A percentile compares a stretch with the other conserved stretches of the same genome.
Conservation (phyloP, 768 basidiomycete genomes). For the Leccinum arenicola region DNA sequence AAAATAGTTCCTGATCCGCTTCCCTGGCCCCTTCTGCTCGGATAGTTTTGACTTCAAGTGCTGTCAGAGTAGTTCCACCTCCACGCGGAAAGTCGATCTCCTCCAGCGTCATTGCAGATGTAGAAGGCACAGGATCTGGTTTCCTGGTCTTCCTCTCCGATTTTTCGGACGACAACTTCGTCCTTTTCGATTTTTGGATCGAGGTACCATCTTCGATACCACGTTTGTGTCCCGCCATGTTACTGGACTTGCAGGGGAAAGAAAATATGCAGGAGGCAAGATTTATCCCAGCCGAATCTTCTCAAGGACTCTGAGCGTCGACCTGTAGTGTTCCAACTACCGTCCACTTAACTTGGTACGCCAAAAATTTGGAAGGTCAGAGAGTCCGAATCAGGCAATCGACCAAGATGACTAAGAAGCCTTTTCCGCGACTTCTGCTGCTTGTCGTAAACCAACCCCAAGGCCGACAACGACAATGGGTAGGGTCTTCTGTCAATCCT, state of each 20-base stretch:
- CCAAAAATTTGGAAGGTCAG: neutral
- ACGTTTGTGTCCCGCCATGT: conserved; percentile 58
- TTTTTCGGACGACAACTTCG: conserved; percentile 41
- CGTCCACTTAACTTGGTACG: too few relatives aligned
- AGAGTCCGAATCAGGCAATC: conserved; percentile 15
- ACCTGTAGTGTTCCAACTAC: neutral
- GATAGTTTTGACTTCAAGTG: conserved; percentile 83
- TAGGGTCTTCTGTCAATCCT: conserved; percentile 11
- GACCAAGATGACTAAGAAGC: neutral
- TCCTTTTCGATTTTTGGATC: conserved; percentile 57
- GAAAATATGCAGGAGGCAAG: neutral
- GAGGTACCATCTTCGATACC: conserved; percentile 51
- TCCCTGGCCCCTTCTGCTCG: conserved; percentile 83
- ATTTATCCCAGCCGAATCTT: neutral
- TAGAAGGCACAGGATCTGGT: conserved; percentile 30
- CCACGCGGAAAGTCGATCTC: conserved; percentile 96
- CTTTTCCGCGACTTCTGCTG: neutral
- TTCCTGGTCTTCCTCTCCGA: conserved; percentile 20
- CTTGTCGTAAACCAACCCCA: conserved; percentile 7
- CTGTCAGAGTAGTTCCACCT: conserved; percentile 85
- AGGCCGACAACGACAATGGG: conserved; percentile 27
- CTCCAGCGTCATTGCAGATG: conserved; percentile 47
- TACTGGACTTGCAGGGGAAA: neutral
- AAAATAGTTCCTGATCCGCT: conserved; percentile 78
- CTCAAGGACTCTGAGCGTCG: neutral